Base-by-base conservation (phyloP, 2,329 filamentous ascomycete genomes). In the Ophiocordyceps robertsii region DNA sequence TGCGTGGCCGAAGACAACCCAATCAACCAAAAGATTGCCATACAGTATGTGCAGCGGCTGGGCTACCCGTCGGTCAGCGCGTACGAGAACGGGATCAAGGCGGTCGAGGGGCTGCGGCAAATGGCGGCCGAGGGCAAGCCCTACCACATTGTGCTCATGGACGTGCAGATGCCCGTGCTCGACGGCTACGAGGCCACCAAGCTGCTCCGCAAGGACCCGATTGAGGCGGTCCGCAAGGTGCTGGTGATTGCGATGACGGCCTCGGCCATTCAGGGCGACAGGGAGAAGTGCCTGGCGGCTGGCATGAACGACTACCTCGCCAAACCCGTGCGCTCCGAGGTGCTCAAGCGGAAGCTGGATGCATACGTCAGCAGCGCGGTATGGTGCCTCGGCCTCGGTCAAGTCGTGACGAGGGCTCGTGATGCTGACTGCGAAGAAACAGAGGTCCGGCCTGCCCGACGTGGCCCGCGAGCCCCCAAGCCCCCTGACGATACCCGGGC, bases 241-340 rank as follows among this genome's bases (percentile, higher is more conserved):
- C 69, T 95, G n/a, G 84, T 96, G 39, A 95, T 96, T 52, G 90
- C 90, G 43, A 95, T 96, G 90, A 96, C 90, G 1, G 90, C 90
- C 1, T 89, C 82, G 24, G 90, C 90, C 3, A 96, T 96, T 47
- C 84, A 92, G 57, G 90, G 90, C 16, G 90, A 96, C 57, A 74
- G 89, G 39, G 90, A 96, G 59, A 95, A 94, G 64, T 95, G 90
- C 52, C 67, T 95, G n/a, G 86, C 88, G 40, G 86, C 87, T 1
- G 90, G 90, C 37, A 96, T 96, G 90, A 95, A 95, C 60, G 92
- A 95, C 55, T 96, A 95, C 54, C 75, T 95, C 1, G 88, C 90
- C 14, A 96, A 96, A 59, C 90, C 90, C 1, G 90, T 96, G n/a
- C 76, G 88, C 46, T 86, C 84, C 4, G 84, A 89, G 38, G 80